Base-by-base conservation (phyloP, 805 yeast genomes). In the Saturnispora ahearnii region DNA sequence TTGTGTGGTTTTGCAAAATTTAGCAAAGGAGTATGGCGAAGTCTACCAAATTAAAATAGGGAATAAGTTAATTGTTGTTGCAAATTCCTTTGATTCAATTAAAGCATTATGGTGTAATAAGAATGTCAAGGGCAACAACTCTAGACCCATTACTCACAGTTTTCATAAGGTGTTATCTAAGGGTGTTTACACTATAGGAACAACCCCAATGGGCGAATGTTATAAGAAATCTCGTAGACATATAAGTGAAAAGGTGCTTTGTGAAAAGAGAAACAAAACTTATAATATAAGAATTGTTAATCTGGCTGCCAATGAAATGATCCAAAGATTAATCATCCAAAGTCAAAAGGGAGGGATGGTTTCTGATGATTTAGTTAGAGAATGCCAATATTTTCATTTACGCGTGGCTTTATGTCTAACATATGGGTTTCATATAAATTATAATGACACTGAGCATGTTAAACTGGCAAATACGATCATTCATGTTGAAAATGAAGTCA, bases 41-140 rank as follows among this genome's bases (percentile, higher is more conserved):
- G 74, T 83, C 1, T 84, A 74, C 59, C 91, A 85, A 56, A 70
- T 84, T 41, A 64, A 84, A 44, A 62, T 85, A 48, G 95, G 95
- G 0, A 65, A 61, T 18, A 70, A 64, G 37, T 65, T 74, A 12
- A 76, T 82, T 1, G 73, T 86, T 11, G 81, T 86, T 15, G 90
- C 80, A n/a, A 83, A 85, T 59, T 74, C 84, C 1, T 81, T 67
- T 55, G 74, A 72, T 4, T 73, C 82, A 6, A 78, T 81, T 1
- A 61, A 64, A 36, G 67, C 67, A 24, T 63, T 85, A 3, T 83
- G 86, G 85, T 62, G 74, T 28, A 63, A 62, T 29, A 60, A 55
- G 12, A 69, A 71, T 54, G 66, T 79, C 7, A 61, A 69, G 32
- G 76, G 81, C 3, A 77, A 77, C 52, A 81, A 78, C 56, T 84